A percentile compares a stretch with the other conserved stretches of the same genome.
Evolutionary conservation across 1,284 basidiomycete species (phyloP).

Genomic region (Athelia sp.): DNA sequence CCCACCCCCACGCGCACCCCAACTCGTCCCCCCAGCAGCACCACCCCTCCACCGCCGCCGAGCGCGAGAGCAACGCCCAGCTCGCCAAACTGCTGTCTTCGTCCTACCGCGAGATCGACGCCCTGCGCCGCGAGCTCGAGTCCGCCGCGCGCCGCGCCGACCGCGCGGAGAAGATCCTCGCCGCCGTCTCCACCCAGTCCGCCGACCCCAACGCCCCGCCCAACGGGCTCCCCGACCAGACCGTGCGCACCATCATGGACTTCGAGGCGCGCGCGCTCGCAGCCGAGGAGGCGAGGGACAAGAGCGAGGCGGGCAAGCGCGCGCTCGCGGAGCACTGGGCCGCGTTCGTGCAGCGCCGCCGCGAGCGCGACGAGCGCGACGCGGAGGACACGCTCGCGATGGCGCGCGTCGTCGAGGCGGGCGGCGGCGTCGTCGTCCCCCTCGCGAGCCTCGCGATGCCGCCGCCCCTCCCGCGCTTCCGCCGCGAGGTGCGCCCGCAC

Average conservation of each 20-base stretch:
- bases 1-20: no score
- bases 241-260: slow-evolving; percentile 21
- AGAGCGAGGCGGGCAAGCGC: slow-evolving; percentile 46
- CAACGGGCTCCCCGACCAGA: slow-evolving; percentile 13
- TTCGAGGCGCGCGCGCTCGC: slow-evolving; percentile 43
- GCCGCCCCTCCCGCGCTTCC: no score
- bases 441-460: slow-evolving; percentile 19
- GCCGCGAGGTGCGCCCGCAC: background rate
- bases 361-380: slow-evolving; percentile 38
- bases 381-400: slow-evolving; percentile 49
- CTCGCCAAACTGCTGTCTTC: slow-evolving; percentile 53
- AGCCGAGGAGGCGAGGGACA: slow-evolving; percentile 52
- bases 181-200: slow-evolving; percentile 16
- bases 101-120: slow-evolving; percentile 46
- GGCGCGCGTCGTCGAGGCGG: slow-evolving; percentile 38
- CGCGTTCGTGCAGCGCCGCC: slow-evolving; percentile 19
- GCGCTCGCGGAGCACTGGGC: slow-evolving; percentile 48
- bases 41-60: background rate
- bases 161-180: slow-evolving; percentile 45
- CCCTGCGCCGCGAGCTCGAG: slow-evolving; percentile 44
- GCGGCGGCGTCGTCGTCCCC: slow-evolving; percentile 36
- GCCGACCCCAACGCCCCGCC: slow-evolving; percentile 11
- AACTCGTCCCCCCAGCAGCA: slow-evolving; percentile 9
- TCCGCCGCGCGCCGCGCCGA: slow-evolving; percentile 39
- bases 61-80: slow-evolving; percentile 26